phyloP scores from a whole-genome alignment of 208 protist species.

The Endotrypanum monterogeii region DNA sequence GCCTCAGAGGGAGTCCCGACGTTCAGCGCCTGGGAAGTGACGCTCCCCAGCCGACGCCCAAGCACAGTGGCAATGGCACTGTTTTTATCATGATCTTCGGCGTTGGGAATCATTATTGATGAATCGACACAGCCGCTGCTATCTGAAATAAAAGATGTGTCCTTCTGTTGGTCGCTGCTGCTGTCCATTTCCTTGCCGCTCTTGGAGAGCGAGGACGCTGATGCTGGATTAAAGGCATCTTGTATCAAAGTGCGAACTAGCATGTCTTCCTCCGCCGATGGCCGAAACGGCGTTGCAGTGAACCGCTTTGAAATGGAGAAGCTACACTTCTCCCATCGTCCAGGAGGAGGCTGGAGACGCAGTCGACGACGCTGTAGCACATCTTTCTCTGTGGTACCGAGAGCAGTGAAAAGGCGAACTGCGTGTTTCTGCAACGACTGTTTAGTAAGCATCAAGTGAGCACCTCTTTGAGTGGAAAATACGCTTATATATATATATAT shows the following conservation, averaged over 20 bases:
- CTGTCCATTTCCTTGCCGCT: not conserved
- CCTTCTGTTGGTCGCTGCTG: not conserved
- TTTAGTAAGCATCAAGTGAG: not conserved
- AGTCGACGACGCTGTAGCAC: not conserved
- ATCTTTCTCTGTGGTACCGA: not conserved
- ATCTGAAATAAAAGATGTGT: not conserved
- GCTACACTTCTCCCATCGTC: not conserved
- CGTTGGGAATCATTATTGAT: not conserved
- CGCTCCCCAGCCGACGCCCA: not conserved
- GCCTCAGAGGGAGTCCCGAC: not conserved
- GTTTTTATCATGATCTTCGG: not conserved
- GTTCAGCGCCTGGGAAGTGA: no score
- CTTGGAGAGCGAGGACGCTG: not conserved
- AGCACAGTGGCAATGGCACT: no score
- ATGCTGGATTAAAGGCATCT: not conserved
- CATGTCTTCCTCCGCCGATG: conserved; percentile 1
- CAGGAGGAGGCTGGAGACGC: not conserved
- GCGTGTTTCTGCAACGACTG: not conserved
- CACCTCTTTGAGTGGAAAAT: no score
- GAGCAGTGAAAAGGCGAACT: not conserved
- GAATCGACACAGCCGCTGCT: not conserved
- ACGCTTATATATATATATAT: not conserved
- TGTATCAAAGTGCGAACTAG: conserved; percentile 10
- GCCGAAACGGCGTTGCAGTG: not conserved
- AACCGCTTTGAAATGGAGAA: not conserved